Evolutionary conservation across 441 rosid species (phyloP).

Genomic region (Theobroma grandiflorum): DNA sequence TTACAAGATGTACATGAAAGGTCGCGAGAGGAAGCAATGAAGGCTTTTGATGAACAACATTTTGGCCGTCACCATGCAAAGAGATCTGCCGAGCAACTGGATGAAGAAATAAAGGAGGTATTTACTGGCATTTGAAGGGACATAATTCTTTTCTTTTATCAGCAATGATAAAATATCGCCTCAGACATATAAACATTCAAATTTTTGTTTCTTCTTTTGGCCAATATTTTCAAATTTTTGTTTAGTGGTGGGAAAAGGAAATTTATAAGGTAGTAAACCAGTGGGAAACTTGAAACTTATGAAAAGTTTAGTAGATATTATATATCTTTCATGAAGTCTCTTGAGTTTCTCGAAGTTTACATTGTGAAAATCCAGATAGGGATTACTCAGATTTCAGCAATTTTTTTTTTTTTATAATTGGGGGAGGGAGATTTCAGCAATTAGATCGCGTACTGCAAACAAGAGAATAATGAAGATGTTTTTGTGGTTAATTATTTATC

Average conservation of each 20-base stretch:
- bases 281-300: conserved; percentile 12
- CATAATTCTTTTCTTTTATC: not conserved
- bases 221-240: conserved; percentile 12
- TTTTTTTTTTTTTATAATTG: too few species aligned
- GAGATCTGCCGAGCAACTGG: conserved; percentile 77
- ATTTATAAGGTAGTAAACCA: not conserved
- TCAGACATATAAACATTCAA: not conserved
- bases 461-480: not conserved
- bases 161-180: not conserved
- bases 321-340: not conserved
- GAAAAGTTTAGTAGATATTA: not conserved
- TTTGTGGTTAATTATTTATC: not conserved
- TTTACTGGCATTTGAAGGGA: conserved; percentile 14
- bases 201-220: not conserved
- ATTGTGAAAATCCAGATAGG: not conserved
- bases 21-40: conserved; percentile 63
- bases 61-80: conserved; percentile 95
- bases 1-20: conserved; percentile 72
- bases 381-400: conserved; percentile 2
- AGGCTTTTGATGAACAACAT: conserved; percentile 86
- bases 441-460: not conserved
- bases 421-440: conserved; percentile 9
- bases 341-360: not conserved
- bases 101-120: conserved; percentile 90
- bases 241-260: conserved; percentile 11